Base-by-base conservation (phyloP, 805 yeast species). In the Candida mattraensis region DNA sequence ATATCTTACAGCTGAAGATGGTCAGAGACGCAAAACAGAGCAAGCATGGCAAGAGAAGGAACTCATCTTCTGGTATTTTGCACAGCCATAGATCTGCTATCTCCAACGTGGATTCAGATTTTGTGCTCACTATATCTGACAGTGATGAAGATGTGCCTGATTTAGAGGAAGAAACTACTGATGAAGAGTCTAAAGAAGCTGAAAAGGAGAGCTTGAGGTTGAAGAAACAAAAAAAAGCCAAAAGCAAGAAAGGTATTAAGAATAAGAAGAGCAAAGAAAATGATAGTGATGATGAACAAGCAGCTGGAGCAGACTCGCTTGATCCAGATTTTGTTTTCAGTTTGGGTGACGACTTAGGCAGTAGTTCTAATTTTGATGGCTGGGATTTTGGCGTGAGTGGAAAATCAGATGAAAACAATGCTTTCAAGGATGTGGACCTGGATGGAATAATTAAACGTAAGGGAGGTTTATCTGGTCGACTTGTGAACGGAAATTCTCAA, bases 361-460 rank as follows among this genome's bases (percentile, higher is more conserved):
- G 65, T 1, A 39, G 40, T 8, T 44, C 69, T 3, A 64, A 64
- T 3, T 78, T 81, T 35, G 78, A 75, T 38, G 96, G 95, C 4
- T 88, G 97, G 96, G 87, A 87, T 49, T 87, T 88, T 54, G 75
- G 71, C 25, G 77, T 76, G 36, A 77, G 73, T 24, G 66, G 51
- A 11, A 56, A 55, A 22, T 46, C 42, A 4, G 43, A 36, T 23
- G 34, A 22, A 7, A 51, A 46, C 14, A 37, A 30, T 4, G 44
- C 44, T 7, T 69, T 55, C 37, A 76, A 73, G 44, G 86, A 80
- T 42, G 95, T 87, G 7, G 96, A 91, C 66, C 70, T 91, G 43
- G 96, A 91, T 52, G 79, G 80, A 10, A 91, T 91, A 35, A 84
- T 91, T 49, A 79, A 82, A 64, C 74, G 89, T 60, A 89, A 86